phyloP scores from a whole-genome alignment of 768 basidiomycete genomes.

The Leccinum arenicola region DNA sequence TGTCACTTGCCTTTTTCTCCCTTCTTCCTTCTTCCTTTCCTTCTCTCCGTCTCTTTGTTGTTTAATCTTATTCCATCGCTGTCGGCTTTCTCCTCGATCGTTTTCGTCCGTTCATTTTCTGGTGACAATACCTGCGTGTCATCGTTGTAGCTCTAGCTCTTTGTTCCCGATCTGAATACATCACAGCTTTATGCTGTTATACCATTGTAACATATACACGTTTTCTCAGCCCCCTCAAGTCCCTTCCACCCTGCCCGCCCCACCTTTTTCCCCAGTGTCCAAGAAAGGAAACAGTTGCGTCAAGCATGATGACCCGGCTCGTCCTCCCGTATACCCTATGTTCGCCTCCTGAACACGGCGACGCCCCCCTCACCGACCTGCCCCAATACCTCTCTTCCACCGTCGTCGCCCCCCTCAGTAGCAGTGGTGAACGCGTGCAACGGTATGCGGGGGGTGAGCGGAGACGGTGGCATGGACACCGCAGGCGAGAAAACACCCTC shows the following conservation, averaged over 20 bases:
- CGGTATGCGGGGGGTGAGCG: slow-evolving; percentile 44
- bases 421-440: slow-evolving; percentile 12
- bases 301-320: slow-evolving; percentile 7
- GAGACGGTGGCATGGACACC: slow-evolving; percentile 63
- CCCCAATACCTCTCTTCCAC: slow-evolving; percentile 1
- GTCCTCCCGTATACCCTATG: slow-evolving; percentile 4
- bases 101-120: neutral
- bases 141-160: slow-evolving; percentile 28
- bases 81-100: neutral
- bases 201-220: slow-evolving; percentile 8
- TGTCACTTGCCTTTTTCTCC: neutral
- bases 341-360: slow-evolving; percentile 21
- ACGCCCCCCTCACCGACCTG: slow-evolving; percentile 11
- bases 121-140: slow-evolving; percentile 6
- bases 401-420: slow-evolving; percentile 3
- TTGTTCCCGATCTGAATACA: slow-evolving; percentile 7
- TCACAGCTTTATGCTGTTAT: slow-evolving; percentile 13
- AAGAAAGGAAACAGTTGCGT: neutral
- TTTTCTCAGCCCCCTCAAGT: neutral
- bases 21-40: neutral
- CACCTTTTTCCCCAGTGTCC: neutral
- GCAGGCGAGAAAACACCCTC: slow-evolving; percentile 75
- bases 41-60: neutral
- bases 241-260: neutral
- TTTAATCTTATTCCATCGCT: neutral